These are phyloP conservation scores for Sanghuangporus weigelae DNA, from an alignment of 1,284 basidiomycete genomes.

Conservation along the genomic window DNA sequence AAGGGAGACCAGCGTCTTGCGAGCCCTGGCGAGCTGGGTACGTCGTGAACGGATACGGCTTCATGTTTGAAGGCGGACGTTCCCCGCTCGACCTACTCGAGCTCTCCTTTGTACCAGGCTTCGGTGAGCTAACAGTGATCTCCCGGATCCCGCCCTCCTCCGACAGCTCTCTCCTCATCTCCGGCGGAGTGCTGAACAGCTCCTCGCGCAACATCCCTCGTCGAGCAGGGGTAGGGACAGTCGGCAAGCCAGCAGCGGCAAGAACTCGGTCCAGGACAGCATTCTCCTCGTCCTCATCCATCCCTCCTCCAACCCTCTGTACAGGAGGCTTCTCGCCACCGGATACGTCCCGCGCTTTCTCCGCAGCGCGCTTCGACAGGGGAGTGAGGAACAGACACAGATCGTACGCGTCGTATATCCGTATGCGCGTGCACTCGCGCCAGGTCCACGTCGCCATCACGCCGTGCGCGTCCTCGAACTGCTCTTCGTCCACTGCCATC, in stretches of 20 bases:
- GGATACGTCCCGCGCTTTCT: constrained; percentile 1
- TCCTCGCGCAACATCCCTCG: constrained; percentile 54
- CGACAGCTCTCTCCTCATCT: constrained; percentile 33
- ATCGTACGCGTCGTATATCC: constrained; percentile 75
- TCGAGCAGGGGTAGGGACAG: constrained; percentile 43
- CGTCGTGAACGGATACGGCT: constrained; percentile 61
- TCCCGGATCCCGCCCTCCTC: constrained; percentile 34
- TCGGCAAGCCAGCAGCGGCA: constrained; percentile 60
- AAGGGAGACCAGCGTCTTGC: constrained; percentile 27
- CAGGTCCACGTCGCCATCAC: constrained; percentile 51
- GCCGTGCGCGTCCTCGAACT: constrained; percentile 34
- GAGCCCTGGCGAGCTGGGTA: constrained; percentile 52
- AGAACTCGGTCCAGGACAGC: constrained; percentile 63
- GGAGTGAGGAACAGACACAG: constrained; percentile 57
- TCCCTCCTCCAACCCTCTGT: constrained; percentile 2
- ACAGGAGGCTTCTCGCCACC: background rate
- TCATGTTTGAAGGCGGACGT: constrained; percentile 25
- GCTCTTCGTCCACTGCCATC: constrained; percentile 30
- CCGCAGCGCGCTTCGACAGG: constrained; percentile 23
- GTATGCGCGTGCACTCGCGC: constrained; percentile 62
- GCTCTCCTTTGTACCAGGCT: constrained; percentile 29
- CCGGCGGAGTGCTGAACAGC: constrained; percentile 50
- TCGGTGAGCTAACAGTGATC: constrained; percentile 24
- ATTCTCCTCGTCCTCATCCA: constrained; percentile 22
- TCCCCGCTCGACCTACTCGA: constrained; percentile 23